These are phyloP conservation scores for Chlorella vulgaris DNA, from an alignment of 139 green algal species.

Conservation along the genomic window DNA sequence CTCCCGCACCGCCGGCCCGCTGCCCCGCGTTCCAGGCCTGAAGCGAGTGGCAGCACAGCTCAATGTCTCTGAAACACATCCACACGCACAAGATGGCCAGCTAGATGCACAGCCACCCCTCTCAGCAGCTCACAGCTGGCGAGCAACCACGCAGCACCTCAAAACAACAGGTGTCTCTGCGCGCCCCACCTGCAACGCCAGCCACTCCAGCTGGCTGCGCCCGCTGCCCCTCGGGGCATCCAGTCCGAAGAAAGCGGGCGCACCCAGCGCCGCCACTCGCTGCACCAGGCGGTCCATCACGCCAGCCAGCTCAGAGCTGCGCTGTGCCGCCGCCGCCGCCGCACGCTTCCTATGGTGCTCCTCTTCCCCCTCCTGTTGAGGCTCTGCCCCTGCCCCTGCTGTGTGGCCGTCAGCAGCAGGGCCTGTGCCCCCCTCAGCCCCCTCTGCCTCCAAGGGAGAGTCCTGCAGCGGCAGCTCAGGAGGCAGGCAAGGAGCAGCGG, in stretches of 20 bases:
- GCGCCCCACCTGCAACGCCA: background rate
- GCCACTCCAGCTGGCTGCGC: slow-evolving; percentile 19
- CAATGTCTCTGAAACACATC: no score
- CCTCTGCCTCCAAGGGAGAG: no score
- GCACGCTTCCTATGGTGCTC: background rate
- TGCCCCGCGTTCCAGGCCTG: slow-evolving; percentile 34
- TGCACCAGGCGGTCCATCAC: background rate
- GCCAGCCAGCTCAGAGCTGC: slow-evolving; percentile 14
- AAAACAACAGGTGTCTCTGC: background rate
- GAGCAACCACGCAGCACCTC: background rate
- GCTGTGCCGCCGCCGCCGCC: background rate
- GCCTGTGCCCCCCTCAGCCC: no score
- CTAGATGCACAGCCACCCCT: no score
- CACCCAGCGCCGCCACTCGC: slow-evolving; percentile 19
- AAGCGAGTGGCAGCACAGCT: background rate
- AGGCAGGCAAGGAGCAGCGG: no score
- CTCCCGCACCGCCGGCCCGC: background rate
- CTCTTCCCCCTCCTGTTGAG: no score
- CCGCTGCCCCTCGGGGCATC: background rate
- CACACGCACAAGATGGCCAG: no score
- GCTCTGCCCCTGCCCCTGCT: no score
- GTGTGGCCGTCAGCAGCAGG: no score
- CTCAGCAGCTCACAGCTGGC: no score
- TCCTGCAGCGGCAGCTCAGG: no score
- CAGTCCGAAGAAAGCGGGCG: slow-evolving; percentile 3